Evolutionary conservation across 2,329 filamentous ascomycete genomes (phyloP), one percentile per base, ranked within the genome.

Genomic region (Lachnellula suecica): DNA sequence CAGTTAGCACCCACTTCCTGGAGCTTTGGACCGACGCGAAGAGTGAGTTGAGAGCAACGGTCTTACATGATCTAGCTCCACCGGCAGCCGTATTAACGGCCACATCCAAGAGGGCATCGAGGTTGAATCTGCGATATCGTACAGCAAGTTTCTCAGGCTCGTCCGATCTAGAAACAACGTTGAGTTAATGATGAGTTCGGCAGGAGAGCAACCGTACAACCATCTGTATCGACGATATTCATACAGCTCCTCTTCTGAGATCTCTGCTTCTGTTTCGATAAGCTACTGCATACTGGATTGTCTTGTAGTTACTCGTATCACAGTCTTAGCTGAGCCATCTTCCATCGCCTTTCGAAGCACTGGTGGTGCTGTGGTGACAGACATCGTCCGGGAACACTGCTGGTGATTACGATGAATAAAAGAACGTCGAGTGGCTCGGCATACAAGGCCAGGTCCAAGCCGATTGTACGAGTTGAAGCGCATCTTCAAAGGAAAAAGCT

Each of bases 81-180:
- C 47, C 20, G 17, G 42, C 49, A 51, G 46, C 29, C 47, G 51
- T 51, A 2, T 54, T 48, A 29, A 59, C 23, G 7, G 54, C 58
- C 23, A 47, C 55, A 51, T 60, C 51, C 42, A 67, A 23, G 34
- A 68, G 61, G 9, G 59, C 55, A 7, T 44, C 25, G 19, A 67
- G 15, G 31, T 64, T 57, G 47, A 67, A 68, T 55, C 60, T 59
- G 42, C 60, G 59, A 59, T 66, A 66, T 20, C 65, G 61, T 43
- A 55, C 48, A 11, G 60, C 58, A 25, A 63, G 61, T 27, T 67
- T 59, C 44, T 62, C 35, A 35, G 57, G 42, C 51, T 67, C 63
- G 35, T 61, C 48, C 34, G 50, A 58, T 53, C 64, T 67, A 49
- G 27, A n/a, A n/a, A 46, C 22, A n/a, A 23, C 51, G 56, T 54